Percentiles rank a stretch among this genome's conserved stretches.
Evolutionary conservation across 768 basidiomycete species (phyloP).

Genomic region (Leccinum subtestaceum): DNA sequence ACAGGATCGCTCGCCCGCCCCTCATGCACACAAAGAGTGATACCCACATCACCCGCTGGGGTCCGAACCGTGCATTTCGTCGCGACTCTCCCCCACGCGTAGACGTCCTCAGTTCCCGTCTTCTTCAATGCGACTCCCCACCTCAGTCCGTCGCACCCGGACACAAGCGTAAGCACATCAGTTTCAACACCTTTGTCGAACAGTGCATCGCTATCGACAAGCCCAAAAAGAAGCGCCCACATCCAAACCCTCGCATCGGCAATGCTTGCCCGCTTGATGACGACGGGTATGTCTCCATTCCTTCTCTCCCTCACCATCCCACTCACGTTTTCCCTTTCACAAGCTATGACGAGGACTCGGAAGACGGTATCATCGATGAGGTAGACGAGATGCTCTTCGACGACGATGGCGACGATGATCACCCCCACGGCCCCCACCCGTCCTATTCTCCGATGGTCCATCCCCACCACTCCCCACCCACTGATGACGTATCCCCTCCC

Average conservation of each 20-base stretch:
- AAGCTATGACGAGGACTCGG: constrained; percentile 71
- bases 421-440: constrained; percentile 7
- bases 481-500: constrained; percentile 23
- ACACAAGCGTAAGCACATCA: constrained; percentile 83
- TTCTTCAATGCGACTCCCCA: constrained; percentile 21
- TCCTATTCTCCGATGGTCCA: constrained; percentile 20
- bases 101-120: constrained; percentile 8
- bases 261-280: constrained; percentile 40
- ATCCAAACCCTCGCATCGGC: constrained; percentile 25
- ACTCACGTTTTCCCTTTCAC: background rate
- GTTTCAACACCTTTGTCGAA: constrained; percentile 97
- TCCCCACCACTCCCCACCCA: constrained; percentile 22
- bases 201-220: constrained; percentile 92
- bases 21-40: constrained; percentile 87
- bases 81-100: constrained; percentile 72
- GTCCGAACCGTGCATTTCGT: constrained; percentile 43
- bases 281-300: constrained; percentile 53
- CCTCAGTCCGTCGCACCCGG: constrained; percentile 13
- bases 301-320: background rate
- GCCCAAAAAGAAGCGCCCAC: constrained; percentile 41
- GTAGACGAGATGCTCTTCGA: constrained; percentile 37
- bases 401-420: constrained; percentile 26
- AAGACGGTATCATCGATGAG: constrained; percentile 52
- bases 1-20: constrained; percentile 42
- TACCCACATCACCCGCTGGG: constrained; percentile 68